phyloP scores from a whole-genome alignment of 441 rosid genomes.

The Rhodomyrtus psidioides region DNA sequence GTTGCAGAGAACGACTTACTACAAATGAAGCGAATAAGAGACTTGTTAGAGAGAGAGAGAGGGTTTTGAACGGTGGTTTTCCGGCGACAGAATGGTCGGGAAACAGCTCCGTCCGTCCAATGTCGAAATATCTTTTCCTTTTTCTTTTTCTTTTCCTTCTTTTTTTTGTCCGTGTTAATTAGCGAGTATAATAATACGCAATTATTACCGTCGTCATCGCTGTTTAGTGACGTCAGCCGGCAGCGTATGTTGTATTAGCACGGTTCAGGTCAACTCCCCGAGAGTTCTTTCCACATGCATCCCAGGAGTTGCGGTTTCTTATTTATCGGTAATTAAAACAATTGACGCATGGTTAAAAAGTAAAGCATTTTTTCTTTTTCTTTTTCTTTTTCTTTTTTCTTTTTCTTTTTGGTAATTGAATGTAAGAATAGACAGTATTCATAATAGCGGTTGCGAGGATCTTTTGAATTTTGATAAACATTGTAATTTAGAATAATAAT shows the following conservation, averaged over 20 bases:
- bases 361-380: background rate
- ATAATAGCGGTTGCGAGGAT: background rate
- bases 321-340: background rate
- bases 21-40: background rate
- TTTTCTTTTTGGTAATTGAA: no score
- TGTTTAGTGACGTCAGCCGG: background rate
- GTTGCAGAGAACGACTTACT: background rate
- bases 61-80: conserved; percentile 9
- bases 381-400: background rate
- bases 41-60: background rate
- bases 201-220: background rate
- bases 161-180: background rate
- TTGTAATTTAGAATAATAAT: no score
- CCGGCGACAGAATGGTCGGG: conserved; percentile 4
- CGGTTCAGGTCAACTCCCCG: background rate
- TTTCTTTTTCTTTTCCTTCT: rapidly evolving
- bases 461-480: background rate
- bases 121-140: background rate
- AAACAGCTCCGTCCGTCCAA: background rate
- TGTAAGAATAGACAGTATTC: background rate
- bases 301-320: background rate
- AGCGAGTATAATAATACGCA: background rate
- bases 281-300: background rate
- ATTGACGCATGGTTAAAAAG: background rate
- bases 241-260: background rate